phyloP scores from a whole-genome alignment of 2,329 filamentous ascomycete genomes.

The Nemania sp. region DNA sequence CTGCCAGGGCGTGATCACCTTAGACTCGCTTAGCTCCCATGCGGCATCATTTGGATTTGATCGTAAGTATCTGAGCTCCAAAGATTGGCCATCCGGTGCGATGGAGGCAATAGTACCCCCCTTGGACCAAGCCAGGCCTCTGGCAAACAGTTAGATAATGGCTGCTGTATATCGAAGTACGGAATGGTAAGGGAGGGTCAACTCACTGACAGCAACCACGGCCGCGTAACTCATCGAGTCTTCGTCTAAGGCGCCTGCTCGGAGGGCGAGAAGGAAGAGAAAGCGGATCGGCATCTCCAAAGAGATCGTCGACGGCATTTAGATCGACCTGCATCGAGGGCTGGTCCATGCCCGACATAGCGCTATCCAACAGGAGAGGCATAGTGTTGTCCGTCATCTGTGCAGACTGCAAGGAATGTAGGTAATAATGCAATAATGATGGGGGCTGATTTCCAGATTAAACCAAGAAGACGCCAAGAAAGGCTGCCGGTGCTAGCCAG shows the following conservation, averaged over 20 bases:
- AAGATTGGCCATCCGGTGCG: slow-evolving; percentile 73
- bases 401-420: slow-evolving; percentile 1
- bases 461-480: background rate
- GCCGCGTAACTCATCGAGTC: slow-evolving; percentile 80
- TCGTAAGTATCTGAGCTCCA: slow-evolving; percentile 80
- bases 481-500: too few relatives aligned
- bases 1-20: slow-evolving; percentile 69
- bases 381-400: slow-evolving; percentile 56
- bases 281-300: slow-evolving; percentile 75
- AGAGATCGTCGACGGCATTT: slow-evolving; percentile 78
- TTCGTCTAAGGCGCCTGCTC: slow-evolving; percentile 75
- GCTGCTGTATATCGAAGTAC: slow-evolving; percentile 9
- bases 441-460: background rate
- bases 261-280: slow-evolving; percentile 64
- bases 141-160: slow-evolving; percentile 54
- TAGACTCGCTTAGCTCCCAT: slow-evolving; percentile 83
- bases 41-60: slow-evolving; percentile 75
- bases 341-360: slow-evolving; percentile 68
- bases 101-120: slow-evolving; percentile 88
- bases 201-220: slow-evolving; percentile 86
- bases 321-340: slow-evolving; percentile 64
- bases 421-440: too few relatives aligned
- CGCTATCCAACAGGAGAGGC: slow-evolving; percentile 66
- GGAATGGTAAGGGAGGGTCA: slow-evolving; percentile 5
- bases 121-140: slow-evolving; percentile 88